Base-by-base conservation (phyloP, 2,329 filamentous ascomycete species). In the Paraconiothyrium sp. region DNA sequence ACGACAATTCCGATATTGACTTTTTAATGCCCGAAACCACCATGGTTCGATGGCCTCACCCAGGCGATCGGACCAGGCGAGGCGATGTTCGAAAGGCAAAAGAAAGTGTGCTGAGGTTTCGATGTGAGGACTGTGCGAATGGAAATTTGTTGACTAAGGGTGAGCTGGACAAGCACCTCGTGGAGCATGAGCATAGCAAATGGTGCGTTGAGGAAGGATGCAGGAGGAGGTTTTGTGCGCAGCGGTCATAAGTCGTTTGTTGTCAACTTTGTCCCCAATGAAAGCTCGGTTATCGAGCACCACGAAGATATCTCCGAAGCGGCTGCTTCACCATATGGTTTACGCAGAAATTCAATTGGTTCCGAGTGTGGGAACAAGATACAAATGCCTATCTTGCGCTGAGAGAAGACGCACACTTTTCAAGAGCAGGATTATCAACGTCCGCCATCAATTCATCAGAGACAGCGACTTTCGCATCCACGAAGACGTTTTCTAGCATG, bases 1-100 rank as follows among this genome's bases (percentile, higher is more conserved):
- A 49, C 20, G 39, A 46, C 32, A 54, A 35, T 7, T 54, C 52
- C 2, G 27, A 37, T 3, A 58, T 63, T 2, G 70, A 70, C 14
- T 70, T 65, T 43, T 66, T 71, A 37, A 39, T 75, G 1, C 64
- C 69, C 20, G 56, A 63, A 4, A 76, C 73, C 1, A 76, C 74
- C 1, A 62, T 69, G 3, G 61, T 77, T 5, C 65, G 72, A 20
- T 77, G 73, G 71, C 59, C 27, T 0, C 50, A 65, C n/a, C 63
- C 68, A 2, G 68, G 68, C 6, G 48, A 57, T 0, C 44, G 30
- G 14, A 49, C 60, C 5, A 61, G 62, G 9, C 61, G 62, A 8
- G 58, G 52, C 2, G 66, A 73, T 34, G 8, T 61, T 4, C 47
- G 64, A 16, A 70, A 66, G 49, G 61, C 63, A 7, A 43, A 55